Base-by-base conservation (phyloP, 179 eudicot genomes). In the Silene noctiflora region DNA sequence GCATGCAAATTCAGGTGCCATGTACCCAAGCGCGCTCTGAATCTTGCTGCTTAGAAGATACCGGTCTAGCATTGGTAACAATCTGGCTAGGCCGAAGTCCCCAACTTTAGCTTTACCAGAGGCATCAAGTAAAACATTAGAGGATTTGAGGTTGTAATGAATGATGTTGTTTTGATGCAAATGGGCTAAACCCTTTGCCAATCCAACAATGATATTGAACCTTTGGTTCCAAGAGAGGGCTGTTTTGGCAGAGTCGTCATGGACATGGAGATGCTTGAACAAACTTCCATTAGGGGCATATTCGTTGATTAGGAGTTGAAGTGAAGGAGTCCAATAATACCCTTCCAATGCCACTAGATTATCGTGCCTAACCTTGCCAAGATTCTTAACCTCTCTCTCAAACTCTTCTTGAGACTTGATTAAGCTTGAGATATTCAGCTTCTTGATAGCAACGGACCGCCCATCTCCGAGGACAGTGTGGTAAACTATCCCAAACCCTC, bases 1-100 rank as follows among this genome's bases (percentile, higher is more conserved):
- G 74, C 97, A 93, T 1, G 98, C 96, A 71, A 91, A 93, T 80
- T 93, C 98, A 12, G 98, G 97, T 7, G 98, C 98, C 92, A 93
- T 86, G 81, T 93, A 93, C 60, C 98, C 98, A 2, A 93, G 89
- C 16, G 97, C 96, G 72, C 98, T 93, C 82, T 93, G 98, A 58
- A 93, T 85, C 86, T 93, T 93, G 82, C 97, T 88, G 79, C 98
- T 93, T 74, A 93, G 79, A 4, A 91, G 84, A 63, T 86, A 90
- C 3, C 93, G 89, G 80, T 93, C 98, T 55, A 91, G 53, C 81
- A 81, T 81, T 0, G 98, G 94, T 79, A 93, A 69, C 33, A 93
- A 82, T 75, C 84, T 83, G 3, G 91, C 91, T 64, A 93, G 71
- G 63, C 94, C 98, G 77, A 86, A 93, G 76, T 93, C 98, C 58